These are phyloP conservation scores for Triangularia verruculosa DNA, from an alignment of 2,329 filamentous ascomycete genomes.

Conservation along the genomic window DNA sequence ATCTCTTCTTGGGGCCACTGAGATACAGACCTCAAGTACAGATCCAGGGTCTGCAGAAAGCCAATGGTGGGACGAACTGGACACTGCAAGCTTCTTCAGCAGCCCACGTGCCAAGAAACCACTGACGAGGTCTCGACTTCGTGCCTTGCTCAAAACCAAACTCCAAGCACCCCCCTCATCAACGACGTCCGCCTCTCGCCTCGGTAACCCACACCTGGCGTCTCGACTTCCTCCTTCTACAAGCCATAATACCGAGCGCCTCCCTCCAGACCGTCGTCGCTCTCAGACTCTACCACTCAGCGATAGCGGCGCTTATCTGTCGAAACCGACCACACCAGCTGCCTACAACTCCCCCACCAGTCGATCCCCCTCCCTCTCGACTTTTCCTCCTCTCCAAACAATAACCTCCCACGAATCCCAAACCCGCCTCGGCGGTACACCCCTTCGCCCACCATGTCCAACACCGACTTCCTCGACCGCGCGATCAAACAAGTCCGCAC, in stretches of 20 bases:
- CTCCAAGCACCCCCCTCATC: not conserved
- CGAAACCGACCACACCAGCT: not conserved
- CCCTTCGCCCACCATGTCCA: constrained; percentile 70
- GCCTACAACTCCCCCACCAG: not conserved
- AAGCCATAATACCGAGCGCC: not conserved
- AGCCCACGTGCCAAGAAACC: not conserved
- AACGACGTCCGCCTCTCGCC: not conserved
- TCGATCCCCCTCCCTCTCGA: not conserved
- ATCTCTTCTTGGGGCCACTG: not conserved
- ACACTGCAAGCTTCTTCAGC: not conserved
- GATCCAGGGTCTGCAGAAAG: not conserved
- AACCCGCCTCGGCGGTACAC: constrained; percentile 1
- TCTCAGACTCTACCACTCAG: not conserved
- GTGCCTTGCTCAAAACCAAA: not conserved
- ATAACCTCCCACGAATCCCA: not conserved
- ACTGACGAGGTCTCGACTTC: not conserved
- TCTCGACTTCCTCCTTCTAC: not conserved
- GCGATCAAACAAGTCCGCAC: constrained; percentile 97
- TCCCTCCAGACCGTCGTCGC: not conserved
- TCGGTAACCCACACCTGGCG: not conserved
- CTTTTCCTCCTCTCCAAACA: not conserved
- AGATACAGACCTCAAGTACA: not conserved
- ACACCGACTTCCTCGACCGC: constrained; percentile 93
- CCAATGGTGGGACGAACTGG: not conserved
- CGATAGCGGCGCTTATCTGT: not conserved